These are phyloP conservation scores for Fonsecaea erecta DNA, from an alignment of 2,329 filamentous ascomycete species.

Conservation along the genomic window DNA sequence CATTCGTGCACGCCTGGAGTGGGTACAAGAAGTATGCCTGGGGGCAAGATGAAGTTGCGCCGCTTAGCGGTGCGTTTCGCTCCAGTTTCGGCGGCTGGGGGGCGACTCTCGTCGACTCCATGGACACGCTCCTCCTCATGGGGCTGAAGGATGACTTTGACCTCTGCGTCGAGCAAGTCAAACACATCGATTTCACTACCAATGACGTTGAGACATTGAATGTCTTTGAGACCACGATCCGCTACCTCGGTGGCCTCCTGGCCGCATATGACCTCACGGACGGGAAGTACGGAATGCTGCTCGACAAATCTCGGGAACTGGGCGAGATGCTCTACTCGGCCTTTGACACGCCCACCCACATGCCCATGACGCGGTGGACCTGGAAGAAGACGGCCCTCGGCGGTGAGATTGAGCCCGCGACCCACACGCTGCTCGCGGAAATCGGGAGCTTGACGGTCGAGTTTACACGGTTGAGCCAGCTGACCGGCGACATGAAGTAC, in stretches of 20 bases:
- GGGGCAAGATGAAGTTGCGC: constrained; percentile 67
- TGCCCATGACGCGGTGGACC: constrained; percentile 46
- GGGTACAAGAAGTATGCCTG: constrained; percentile 68
- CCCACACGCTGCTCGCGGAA: constrained; percentile 55
- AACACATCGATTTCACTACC: constrained; percentile 60
- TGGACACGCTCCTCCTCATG: constrained; percentile 77
- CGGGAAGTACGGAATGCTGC: constrained; percentile 51
- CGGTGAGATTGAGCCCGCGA: constrained; percentile 60
- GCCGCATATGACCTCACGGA: constrained; percentile 66
- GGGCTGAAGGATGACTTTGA: constrained; percentile 68
- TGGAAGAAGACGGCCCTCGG: constrained; percentile 59
- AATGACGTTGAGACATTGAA: constrained; percentile 61
- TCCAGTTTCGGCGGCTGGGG: constrained; percentile 70
- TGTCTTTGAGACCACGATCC: constrained; percentile 88
- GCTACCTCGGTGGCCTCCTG: constrained; percentile 80
- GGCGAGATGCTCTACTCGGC: constrained; percentile 59
- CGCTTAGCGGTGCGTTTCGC: constrained; percentile 57
- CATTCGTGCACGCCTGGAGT: constrained; percentile 62
- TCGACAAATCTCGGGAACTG: constrained; percentile 60
- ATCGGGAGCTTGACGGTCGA: constrained; percentile 49
- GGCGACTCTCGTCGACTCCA: constrained; percentile 68
- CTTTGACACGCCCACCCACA: constrained; percentile 43
- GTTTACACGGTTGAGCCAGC: constrained; percentile 48
- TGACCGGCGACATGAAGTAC: constrained; percentile 46
- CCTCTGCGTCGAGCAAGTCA: constrained; percentile 63